A percentile compares a stretch with the other conserved stretches of the same genome.
Conservation (phyloP, 495 filamentous ascomycete species). For the Lineolata rhizophorae region DNA sequence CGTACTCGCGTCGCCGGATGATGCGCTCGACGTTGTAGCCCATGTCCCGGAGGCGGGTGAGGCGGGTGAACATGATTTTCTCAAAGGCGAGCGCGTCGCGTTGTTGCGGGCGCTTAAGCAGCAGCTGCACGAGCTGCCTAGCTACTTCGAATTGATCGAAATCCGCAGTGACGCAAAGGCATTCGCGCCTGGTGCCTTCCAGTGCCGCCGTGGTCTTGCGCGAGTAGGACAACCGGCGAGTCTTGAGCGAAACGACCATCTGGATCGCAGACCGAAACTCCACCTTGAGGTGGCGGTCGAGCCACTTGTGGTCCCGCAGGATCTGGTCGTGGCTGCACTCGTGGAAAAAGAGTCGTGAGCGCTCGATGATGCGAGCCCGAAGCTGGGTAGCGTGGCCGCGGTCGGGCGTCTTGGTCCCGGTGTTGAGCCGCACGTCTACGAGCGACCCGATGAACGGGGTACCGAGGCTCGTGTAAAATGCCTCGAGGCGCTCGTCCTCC, state of each 20-base stretch:
- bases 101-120: conserved; percentile 66
- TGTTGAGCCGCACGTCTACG: conserved; percentile 37
- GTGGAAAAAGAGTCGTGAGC: conserved; percentile 69
- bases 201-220: conserved; percentile 43
- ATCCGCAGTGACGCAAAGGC: conserved; percentile 37
- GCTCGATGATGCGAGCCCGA: conserved; percentile 61
- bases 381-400: conserved; percentile 33
- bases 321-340: conserved; percentile 44
- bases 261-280: too few relatives aligned
- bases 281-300: conserved; percentile 74
- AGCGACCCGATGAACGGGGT: conserved; percentile 32
- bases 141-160: conserved; percentile 80
- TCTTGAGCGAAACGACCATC: conserved; percentile 32
- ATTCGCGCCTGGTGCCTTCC: conserved; percentile 21
- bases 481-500: conserved; percentile 67
- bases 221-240: conserved; percentile 37
- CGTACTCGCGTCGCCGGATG: conserved; percentile 58
- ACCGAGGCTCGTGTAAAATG: conserved; percentile 53
- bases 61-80: conserved; percentile 60
- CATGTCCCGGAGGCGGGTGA: conserved; percentile 52
- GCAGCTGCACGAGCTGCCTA: conserved; percentile 51
- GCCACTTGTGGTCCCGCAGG: conserved; percentile 67
- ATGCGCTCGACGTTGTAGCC: conserved; percentile 94
- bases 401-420: conserved; percentile 28
- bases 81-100: conserved; percentile 73